phyloP scores from a whole-genome alignment of 176 grass and related monocot genomes.

The Alloteropsis semialata region DNA sequence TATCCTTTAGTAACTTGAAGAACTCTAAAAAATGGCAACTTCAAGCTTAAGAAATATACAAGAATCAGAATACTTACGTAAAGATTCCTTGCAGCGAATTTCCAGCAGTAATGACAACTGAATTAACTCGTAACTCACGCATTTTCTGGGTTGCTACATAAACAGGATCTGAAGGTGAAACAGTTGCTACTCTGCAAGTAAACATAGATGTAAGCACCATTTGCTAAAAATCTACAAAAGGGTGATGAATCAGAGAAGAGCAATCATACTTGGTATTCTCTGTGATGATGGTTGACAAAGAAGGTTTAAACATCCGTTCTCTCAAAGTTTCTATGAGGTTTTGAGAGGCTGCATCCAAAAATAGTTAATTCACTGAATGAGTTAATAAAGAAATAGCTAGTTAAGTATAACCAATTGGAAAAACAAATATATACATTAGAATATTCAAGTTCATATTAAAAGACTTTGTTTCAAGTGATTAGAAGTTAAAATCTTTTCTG shows the following conservation, averaged over 20 bases:
- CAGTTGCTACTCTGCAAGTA: slow-evolving; percentile 66
- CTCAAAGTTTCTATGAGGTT: slow-evolving; percentile 76
- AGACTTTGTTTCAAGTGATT: neutral
- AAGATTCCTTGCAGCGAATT: slow-evolving; percentile 78
- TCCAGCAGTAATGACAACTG: slow-evolving; percentile 72
- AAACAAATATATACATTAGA: neutral
- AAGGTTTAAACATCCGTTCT: slow-evolving; percentile 90
- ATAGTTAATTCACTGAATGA: slow-evolving; percentile 13
- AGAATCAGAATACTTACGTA: slow-evolving; percentile 54
- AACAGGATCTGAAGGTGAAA: slow-evolving; percentile 88
- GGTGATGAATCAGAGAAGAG: slow-evolving; percentile 8
- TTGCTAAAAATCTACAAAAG: neutral
- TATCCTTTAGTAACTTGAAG: slow-evolving; percentile 13
- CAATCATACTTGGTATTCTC: slow-evolving; percentile 72
- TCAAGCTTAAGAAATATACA: neutral
- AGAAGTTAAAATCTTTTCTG: neutral
- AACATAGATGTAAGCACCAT: slow-evolving; percentile 15
- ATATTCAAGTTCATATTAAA: neutral
- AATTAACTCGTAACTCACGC: slow-evolving; percentile 78
- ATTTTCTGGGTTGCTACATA: slow-evolving; percentile 82
- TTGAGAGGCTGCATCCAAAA: slow-evolving; percentile 62
- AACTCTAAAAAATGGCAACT: neutral
- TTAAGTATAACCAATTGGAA: neutral
- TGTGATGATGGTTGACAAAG: slow-evolving; percentile 70
- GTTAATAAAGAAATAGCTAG: neutral